Base-by-base conservation (phyloP, 148 eudicot genomes). In the Pouteria glomerata region DNA sequence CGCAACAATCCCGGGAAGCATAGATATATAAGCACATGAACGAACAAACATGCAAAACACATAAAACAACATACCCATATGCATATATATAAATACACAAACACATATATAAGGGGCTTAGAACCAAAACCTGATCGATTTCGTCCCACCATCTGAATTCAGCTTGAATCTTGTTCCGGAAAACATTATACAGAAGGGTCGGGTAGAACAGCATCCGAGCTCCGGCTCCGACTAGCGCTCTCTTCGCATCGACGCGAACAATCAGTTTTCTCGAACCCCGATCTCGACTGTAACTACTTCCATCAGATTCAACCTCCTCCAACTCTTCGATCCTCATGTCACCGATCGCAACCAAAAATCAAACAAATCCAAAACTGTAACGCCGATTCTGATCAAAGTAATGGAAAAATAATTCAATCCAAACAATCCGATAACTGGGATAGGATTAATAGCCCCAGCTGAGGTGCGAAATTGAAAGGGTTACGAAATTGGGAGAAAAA, bases 91-190 rank as follows among this genome's bases (percentile, higher is more conserved):
- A 65, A 5, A 65, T 21, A 41, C 31, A 41, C 13, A 45, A 1
- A 24, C 6, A 31, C 12, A 68, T 11, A 2, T n/a, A n/a, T n/a
- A 27, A 1, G 41, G 14, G 50, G 19, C 31, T 11, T 15, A 6
- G 44, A 63, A 15, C n/a, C 35, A 13, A 51, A 8, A 92, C 98
- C 98, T 90, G 82, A 79, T 84, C 96, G 74, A 92, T 78, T 59
- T 81, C 77, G 63, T 92, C 98, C 98, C 98, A 92, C 98, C 98
- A 92, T 50, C 93, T 71, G 76, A 90, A 92, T 81, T 90, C 91
- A 0, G 93, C 57, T 64, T 92, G 86, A 59, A 88, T 59, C 62
- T 86, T 92, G 76, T 82, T 77, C 34, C 98, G 70, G 27, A 90
- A 74, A 78, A 92, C 91, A 73, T 92, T 90, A 68, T 90, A 90